phyloP scores from a whole-genome alignment of 805 yeast genomes.

The Vanderwaltozyma yarrowii region DNA sequence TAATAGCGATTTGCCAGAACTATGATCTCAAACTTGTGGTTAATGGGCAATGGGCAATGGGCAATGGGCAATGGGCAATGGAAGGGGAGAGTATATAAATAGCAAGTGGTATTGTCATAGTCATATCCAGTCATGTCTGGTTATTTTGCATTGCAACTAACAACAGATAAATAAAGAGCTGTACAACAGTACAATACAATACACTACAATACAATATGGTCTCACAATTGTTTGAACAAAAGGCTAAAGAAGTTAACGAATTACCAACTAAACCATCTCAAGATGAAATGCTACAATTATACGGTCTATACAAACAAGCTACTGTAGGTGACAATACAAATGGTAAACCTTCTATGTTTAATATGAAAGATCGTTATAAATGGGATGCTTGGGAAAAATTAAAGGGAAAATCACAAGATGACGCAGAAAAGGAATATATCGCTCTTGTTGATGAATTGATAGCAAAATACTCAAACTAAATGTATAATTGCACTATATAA shows the following conservation, averaged over 20 bases:
- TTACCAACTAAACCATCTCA: conserved; percentile 71
- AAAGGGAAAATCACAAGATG: conserved; percentile 79
- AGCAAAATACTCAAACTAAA: conserved; percentile 33
- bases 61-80: too few relatives aligned
- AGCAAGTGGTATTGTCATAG: too few relatives aligned
- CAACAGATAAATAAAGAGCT: too few relatives aligned
- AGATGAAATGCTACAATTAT: conserved; percentile 77
- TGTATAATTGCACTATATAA: too few relatives aligned
- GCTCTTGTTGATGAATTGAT: conserved; percentile 55
- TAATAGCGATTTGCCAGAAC: too few relatives aligned
- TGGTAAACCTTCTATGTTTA: conserved; percentile 88
- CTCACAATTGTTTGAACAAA: conserved; percentile 27
- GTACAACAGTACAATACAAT: too few relatives aligned
- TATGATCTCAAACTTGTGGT: too few relatives aligned
- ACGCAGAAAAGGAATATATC: conserved; percentile 79
- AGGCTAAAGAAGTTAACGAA: conserved; percentile 72
- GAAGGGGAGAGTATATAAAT: too few relatives aligned
- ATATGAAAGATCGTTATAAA: conserved; percentile 90
- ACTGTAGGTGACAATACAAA: conserved; percentile 82
- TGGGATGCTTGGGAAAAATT: conserved; percentile 94
- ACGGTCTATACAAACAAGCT: conserved; percentile 94
- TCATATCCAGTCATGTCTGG: too few relatives aligned
- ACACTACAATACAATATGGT: conserved; percentile 23
- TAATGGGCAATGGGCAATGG: too few relatives aligned
- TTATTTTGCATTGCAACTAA: too few relatives aligned